Conservation (phyloP, 2,329 filamentous ascomycete species). For the Talaromyces sp. region DNA sequence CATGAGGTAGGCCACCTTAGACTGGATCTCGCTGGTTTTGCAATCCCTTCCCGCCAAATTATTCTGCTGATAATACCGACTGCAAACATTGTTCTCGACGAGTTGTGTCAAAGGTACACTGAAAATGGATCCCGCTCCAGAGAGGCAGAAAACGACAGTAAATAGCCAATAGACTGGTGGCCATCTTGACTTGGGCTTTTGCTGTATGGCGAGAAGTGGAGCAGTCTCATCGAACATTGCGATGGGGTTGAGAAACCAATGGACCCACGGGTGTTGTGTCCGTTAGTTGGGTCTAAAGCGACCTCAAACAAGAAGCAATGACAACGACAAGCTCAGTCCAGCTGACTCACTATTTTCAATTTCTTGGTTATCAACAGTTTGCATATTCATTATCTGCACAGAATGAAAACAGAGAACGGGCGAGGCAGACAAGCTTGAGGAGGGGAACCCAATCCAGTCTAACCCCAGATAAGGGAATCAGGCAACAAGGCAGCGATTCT, state of each 20-base stretch:
- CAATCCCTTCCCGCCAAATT: neutral
- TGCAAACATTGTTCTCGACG: constrained; percentile 8
- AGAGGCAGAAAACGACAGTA: constrained; percentile 6
- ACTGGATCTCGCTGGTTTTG: constrained; percentile 9
- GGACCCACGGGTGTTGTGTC: too few relatives aligned
- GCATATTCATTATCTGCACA: too few relatives aligned
- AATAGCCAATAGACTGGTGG: constrained; percentile 9
- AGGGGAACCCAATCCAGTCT: too few relatives aligned
- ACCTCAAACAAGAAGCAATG: too few relatives aligned
- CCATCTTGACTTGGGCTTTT: constrained; percentile 1
- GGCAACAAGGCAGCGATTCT: too few relatives aligned
- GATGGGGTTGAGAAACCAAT: neutral
- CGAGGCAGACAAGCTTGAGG: too few relatives aligned
- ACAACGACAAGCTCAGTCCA: too few relatives aligned
- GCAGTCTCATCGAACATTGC: constrained; percentile 6
- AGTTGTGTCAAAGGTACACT: constrained; percentile 8
- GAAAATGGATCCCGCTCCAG: neutral
- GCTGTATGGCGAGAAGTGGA: constrained; percentile 5
- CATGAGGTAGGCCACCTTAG: constrained; percentile 10
- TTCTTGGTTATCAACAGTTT: too few relatives aligned
- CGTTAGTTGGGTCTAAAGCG: too few relatives aligned
- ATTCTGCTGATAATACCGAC: constrained; percentile 1
- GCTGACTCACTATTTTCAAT: too few relatives aligned
- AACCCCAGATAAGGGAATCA: too few relatives aligned
- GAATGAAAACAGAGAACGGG: too few relatives aligned